Conservation (phyloP, 2,329 filamentous ascomycete genomes). For the Ceratocystis cacaofunesta region DNA sequence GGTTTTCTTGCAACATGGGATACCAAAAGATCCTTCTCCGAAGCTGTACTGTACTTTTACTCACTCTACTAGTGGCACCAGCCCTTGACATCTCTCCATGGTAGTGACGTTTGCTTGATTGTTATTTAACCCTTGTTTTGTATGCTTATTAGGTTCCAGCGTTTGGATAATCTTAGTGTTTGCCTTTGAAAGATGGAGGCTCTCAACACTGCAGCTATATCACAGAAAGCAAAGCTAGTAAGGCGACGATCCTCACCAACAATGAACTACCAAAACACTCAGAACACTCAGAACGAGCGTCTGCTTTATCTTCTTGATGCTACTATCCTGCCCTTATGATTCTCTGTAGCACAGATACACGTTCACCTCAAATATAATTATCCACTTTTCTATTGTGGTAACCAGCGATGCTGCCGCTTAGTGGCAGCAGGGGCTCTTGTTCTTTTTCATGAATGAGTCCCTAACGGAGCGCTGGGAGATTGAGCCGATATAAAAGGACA, state of each 20-base stretch:
- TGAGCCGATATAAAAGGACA: slow-evolving; percentile 19
- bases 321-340: not conserved
- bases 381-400: slow-evolving; percentile 16
- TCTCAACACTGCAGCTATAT: not conserved
- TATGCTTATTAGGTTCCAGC: not conserved
- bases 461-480: slow-evolving; percentile 62
- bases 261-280: not conserved
- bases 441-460: slow-evolving; percentile 42
- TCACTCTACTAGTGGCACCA: not conserved
- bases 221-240: not conserved
- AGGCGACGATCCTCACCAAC: not conserved
- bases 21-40: not conserved
- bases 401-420: slow-evolving; percentile 51
- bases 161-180: slow-evolving; percentile 5
- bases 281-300: not conserved
- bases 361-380: not conserved
- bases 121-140: not conserved
- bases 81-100: not conserved
- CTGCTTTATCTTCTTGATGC: not conserved
- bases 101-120: not conserved
- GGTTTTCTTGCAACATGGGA: not conserved
- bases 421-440: slow-evolving; percentile 44
- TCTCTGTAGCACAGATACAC: not conserved
- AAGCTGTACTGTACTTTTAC: not conserved
- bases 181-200: slow-evolving; percentile 4